Evolutionary conservation across 176 grass and related monocot genomes (phyloP), one percentile per base, ranked within the genome.

Genomic region (Secale cereale): DNA sequence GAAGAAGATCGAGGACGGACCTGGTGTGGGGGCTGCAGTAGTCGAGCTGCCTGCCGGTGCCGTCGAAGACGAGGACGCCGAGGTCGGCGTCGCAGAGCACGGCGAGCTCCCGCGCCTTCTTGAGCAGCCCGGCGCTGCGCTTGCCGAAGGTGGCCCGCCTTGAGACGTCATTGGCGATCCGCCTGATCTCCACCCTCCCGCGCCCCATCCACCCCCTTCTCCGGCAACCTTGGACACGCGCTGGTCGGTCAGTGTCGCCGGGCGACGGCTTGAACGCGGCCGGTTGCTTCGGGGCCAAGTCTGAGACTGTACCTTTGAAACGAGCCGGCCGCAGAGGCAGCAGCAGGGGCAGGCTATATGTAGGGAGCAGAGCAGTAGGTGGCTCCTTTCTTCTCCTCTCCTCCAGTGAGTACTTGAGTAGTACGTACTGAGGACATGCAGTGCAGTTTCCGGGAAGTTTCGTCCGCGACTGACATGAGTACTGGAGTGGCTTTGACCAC

Each of bases 41-140:
- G 65, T 93, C 30, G 77, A 26, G 85, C 40, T 78, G 29, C 59
- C 76, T 90, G n/a, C n/a, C n/a, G 10, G 12, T 59, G 72, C 43
- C 64, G 91, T 85, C 82, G 88, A 93, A 90, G 78, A 85, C 40
- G 88, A 93, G 12, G 19, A 83, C 69, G 30, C 85, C 87, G 36
- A 93, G 35, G 65, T 85, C 29, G 0, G n/a, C n/a, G n/a, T n/a
- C n/a, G n/a, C n/a, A n/a, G n/a, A n/a, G n/a, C n/a, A n/a, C n/a
- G n/a, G 85, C 88, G 62, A 93, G 85, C 78, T 93, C 88, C 22
- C 41, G 28, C 0, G 88, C 91, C 75, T 93, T 93, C 85, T 93
- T 93, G 4, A 90, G 66, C 13, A 93, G 29, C 6, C 91, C 87
- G 22, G n/a, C 40, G 65, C 81, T 41, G 59, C 91, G 78, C 91